Conservation (phyloP, 2,329 filamentous ascomycete genomes). For the Herpomyces periplanetae region DNA sequence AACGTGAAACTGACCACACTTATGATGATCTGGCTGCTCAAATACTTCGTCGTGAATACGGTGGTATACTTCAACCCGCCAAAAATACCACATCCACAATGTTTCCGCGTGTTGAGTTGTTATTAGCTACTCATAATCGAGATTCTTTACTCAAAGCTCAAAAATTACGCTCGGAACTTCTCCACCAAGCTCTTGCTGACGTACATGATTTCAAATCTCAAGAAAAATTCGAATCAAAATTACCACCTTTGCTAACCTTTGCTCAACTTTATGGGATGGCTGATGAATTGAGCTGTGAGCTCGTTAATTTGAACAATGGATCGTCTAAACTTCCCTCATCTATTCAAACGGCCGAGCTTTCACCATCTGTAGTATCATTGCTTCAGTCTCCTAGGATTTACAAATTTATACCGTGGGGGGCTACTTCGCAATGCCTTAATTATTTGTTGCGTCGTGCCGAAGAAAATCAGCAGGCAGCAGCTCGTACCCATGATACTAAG, state of each 20-base stretch:
- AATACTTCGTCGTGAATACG: slow-evolving; percentile 23
- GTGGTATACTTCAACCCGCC: slow-evolving; percentile 11
- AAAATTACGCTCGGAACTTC: slow-evolving; percentile 11
- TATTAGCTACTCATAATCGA: slow-evolving; percentile 51
- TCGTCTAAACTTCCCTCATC: slow-evolving; percentile 5
- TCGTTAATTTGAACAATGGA: slow-evolving; percentile 10
- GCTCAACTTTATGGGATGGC: slow-evolving; percentile 83
- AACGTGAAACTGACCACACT: slow-evolving; percentile 23
- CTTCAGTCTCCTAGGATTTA: too few species aligned
- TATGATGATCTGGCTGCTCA: slow-evolving; percentile 31
- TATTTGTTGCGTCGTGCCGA: slow-evolving; percentile 19
- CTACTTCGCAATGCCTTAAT: slow-evolving; percentile 32
- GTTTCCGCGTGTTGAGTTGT: slow-evolving; percentile 14
- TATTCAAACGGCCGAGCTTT: slow-evolving; percentile 7
- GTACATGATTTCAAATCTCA: too few species aligned
- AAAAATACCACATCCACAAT: slow-evolving; percentile 10
- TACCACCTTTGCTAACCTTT: too few species aligned
- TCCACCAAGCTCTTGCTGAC: too few species aligned
- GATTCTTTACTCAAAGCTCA: slow-evolving; percentile 20
- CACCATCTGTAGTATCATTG: too few species aligned
- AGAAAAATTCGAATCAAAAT: too few species aligned
- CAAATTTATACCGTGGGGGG: slow-evolving; percentile 17
- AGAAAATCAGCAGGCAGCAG: slow-evolving; percentile 20
- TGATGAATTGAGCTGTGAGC: slow-evolving; percentile 33
- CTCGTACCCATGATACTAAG: slow-evolving; percentile 13